Conservation (phyloP, 768 basidiomycete genomes). For the Arthromyces matolae region DNA sequence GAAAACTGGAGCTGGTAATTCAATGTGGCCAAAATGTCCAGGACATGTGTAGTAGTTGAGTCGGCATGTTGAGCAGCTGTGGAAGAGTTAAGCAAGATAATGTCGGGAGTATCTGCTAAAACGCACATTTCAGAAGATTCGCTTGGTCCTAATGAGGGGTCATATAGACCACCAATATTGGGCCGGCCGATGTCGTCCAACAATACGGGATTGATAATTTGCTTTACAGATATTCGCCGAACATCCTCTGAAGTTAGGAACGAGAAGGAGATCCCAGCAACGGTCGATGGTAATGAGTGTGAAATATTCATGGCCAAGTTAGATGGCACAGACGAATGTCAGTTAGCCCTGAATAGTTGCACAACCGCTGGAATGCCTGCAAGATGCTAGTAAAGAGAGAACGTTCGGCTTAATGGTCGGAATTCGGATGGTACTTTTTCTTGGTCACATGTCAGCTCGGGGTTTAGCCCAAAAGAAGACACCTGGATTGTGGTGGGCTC, state of each 20-base stretch:
- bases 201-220: constrained; percentile 89
- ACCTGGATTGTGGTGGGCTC: no score
- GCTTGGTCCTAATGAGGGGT: constrained; percentile 90
- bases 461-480: no score
- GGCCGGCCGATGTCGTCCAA: constrained; percentile 93
- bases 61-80: constrained; percentile 89
- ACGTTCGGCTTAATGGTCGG: constrained; percentile 11
- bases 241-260: constrained; percentile 88
- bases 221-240: constrained; percentile 93
- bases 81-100: constrained; percentile 11
- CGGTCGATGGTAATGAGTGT: constrained; percentile 80
- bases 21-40: constrained; percentile 97
- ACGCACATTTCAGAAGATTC: constrained; percentile 88
- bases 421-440: constrained; percentile 26
- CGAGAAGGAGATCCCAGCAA: constrained; percentile 86
- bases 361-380: no score
- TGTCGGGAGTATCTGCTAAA: background rate
- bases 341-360: no score
- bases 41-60: constrained; percentile 94
- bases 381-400: background rate
- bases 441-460: constrained; percentile 28
- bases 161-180: constrained; percentile 89
- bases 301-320: constrained; percentile 79
- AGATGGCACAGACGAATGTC: background rate
- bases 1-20: constrained; percentile 91